Evolutionary conservation across 768 basidiomycete genomes (phyloP).

Genomic region (Stropharia rugosoannulata): DNA sequence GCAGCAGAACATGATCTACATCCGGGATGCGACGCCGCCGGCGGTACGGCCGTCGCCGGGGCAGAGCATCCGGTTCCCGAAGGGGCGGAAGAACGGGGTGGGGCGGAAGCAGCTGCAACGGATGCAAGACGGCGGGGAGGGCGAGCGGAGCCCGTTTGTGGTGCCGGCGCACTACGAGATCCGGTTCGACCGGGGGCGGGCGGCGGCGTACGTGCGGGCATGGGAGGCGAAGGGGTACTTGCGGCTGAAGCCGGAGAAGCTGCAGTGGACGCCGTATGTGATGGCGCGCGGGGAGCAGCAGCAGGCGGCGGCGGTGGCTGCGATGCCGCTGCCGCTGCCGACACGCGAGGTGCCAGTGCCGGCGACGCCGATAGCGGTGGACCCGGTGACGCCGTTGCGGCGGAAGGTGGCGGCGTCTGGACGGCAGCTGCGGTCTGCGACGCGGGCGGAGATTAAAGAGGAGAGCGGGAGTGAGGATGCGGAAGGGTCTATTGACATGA

Average conservation of each 20-base stretch:
- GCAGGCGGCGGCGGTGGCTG: conserved; percentile 23
- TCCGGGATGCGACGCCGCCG: conserved; percentile 48
- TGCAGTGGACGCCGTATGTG: conserved; percentile 96
- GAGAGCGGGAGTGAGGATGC: conserved; percentile 34
- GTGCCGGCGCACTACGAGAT: conserved; percentile 75
- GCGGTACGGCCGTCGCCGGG: conserved; percentile 68
- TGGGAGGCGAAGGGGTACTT: conserved; percentile 83
- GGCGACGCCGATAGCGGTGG: conserved; percentile 1
- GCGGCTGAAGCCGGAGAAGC: conserved; percentile 72
- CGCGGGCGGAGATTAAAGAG: conserved; percentile 33
- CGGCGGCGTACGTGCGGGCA: conserved; percentile 60
- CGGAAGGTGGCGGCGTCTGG: conserved; percentile 51
- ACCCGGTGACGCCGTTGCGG: conserved; percentile 24
- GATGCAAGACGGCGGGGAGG: conserved; percentile 39
- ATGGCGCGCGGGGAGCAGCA: conserved; percentile 39
- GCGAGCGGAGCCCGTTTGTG: conserved; percentile 52
- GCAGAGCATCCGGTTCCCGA: conserved; percentile 73
- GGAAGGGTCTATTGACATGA: conserved; percentile 32
- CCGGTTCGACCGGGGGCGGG: conserved; percentile 65
- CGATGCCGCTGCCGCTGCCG: conserved; percentile 10
- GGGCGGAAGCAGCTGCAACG: conserved; percentile 64
- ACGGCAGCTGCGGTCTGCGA: conserved; percentile 47
- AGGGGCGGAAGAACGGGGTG: conserved; percentile 61
- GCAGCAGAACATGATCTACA: conserved; percentile 73
- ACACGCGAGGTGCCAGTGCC: conserved; percentile 11